Percentiles rank a stretch among this genome's conserved stretches.
Evolutionary conservation across 192 early-diverging fungal genomes (phyloP).

Genomic region (Mortierella claussenii): DNA sequence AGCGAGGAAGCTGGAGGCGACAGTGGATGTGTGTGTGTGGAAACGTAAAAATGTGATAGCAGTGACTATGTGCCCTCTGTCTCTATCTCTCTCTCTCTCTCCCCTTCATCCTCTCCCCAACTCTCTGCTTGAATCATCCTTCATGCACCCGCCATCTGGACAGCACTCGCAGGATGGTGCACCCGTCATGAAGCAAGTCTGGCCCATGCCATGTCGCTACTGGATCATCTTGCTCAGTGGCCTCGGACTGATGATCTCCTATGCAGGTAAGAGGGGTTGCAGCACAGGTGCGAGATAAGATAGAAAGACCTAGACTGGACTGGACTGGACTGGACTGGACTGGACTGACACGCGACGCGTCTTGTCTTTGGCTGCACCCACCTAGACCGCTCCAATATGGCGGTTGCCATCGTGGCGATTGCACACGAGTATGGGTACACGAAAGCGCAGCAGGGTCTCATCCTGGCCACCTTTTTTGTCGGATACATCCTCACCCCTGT

Average conservation of each 20-base stretch:
- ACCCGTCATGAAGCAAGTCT: neutral
- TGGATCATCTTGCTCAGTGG: conserved; percentile 33
- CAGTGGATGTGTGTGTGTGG: no score
- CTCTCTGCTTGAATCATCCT: neutral
- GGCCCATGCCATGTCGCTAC: conserved; percentile 30
- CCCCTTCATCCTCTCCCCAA: neutral
- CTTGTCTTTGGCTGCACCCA: neutral
- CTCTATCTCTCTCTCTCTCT: no score
- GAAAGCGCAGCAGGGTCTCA: conserved; percentile 37
- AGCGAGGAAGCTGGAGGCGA: no score
- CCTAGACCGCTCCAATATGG: conserved; percentile 54
- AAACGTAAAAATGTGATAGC: no score
- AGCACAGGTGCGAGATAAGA: no score
- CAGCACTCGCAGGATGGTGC: neutral
- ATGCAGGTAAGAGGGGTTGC: no score
- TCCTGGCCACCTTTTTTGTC: conserved; percentile 50
- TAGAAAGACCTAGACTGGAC: no score
- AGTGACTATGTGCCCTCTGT: no score
- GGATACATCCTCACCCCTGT: conserved; percentile 52
- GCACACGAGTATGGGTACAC: conserved; percentile 36
- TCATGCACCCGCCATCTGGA: conserved; percentile 5
- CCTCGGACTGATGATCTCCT: conserved; percentile 38
- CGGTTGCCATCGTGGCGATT: conserved; percentile 54
- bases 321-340: no score
- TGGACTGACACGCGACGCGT: no score